Conservation (phyloP, 2,329 filamentous ascomycete species). For the Ophiostoma sp. region DNA sequence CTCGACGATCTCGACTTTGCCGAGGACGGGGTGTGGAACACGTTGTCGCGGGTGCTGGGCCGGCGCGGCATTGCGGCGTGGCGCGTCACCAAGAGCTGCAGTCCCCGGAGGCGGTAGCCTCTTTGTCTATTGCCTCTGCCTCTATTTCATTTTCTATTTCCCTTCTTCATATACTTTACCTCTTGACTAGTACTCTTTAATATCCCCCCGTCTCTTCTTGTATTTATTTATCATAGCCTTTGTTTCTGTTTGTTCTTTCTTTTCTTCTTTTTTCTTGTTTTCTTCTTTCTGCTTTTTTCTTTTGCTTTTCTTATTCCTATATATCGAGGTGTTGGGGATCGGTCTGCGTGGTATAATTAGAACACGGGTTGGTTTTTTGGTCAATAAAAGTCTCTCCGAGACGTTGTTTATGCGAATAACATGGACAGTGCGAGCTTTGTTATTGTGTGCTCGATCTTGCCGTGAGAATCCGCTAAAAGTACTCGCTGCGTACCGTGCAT, state of each 20-base stretch:
- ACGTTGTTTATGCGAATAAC: not conserved
- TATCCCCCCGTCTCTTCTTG: not conserved
- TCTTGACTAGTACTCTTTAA: constrained; percentile 2
- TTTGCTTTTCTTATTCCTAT: not conserved
- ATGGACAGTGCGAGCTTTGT: not conserved
- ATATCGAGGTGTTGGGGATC: not conserved
- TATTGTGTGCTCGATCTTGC: not conserved
- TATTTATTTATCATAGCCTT: constrained; percentile 6
- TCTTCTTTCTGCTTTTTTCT: not conserved
- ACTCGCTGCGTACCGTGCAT: not conserved
- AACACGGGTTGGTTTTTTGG: not conserved
- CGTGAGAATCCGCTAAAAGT: not conserved
- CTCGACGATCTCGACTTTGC: constrained; percentile 76
- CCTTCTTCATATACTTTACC: not conserved
- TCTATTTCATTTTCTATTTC: not conserved
- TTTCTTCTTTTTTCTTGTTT: not conserved
- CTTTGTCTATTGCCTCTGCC: not conserved
- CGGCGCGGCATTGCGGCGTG: constrained; percentile 57
- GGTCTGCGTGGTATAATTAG: constrained; percentile 1
- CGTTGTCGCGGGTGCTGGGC: constrained; percentile 61
- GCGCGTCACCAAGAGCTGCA: constrained; percentile 60
- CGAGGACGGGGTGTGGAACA: constrained; percentile 69
- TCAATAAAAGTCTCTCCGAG: not conserved
- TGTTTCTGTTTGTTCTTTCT: not conserved
- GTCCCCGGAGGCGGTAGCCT: constrained; percentile 5